phyloP scores from a whole-genome alignment of 768 basidiomycete species.

The Pleurotus citrinopileatus region DNA sequence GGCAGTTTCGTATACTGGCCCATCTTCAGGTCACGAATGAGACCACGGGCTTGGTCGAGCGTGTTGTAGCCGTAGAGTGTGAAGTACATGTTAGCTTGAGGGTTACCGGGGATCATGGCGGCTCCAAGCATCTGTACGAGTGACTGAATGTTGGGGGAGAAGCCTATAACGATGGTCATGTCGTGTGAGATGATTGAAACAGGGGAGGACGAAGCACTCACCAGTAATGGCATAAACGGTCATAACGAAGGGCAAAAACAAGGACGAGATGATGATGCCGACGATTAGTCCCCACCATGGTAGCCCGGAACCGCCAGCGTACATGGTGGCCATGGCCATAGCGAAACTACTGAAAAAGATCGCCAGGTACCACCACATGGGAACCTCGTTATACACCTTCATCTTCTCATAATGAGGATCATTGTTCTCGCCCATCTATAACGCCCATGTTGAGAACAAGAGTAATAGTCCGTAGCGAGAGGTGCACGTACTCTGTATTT shows the following conservation, averaged over 20 bases:
- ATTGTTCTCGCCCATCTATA: constrained; percentile 30
- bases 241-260: constrained; percentile 51
- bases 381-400: constrained; percentile 42
- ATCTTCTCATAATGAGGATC: constrained; percentile 61
- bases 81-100: constrained; percentile 50
- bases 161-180: constrained; percentile 23
- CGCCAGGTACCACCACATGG: constrained; percentile 49
- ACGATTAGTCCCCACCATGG: constrained; percentile 62
- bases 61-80: constrained; percentile 45
- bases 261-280: constrained; percentile 44
- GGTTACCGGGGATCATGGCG: constrained; percentile 43
- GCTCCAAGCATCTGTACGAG: constrained; percentile 45
- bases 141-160: constrained; percentile 27
- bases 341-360: constrained; percentile 41
- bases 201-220: constrained; percentile 15
- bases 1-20: constrained; percentile 57
- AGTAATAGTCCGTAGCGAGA: background rate
- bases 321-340: constrained; percentile 53
- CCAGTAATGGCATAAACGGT: constrained; percentile 53
- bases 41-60: constrained; percentile 42
- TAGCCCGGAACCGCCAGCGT: constrained; percentile 49
- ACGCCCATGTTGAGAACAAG: background rate
- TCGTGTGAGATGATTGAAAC: background rate
- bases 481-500: constrained; percentile 33
- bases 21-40: constrained; percentile 62